Percentiles rank a stretch among this genome's conserved stretches.
These are phyloP conservation scores for Parietaria judaica DNA, from an alignment of 306 rosid species.

Conservation along the genomic window DNA sequence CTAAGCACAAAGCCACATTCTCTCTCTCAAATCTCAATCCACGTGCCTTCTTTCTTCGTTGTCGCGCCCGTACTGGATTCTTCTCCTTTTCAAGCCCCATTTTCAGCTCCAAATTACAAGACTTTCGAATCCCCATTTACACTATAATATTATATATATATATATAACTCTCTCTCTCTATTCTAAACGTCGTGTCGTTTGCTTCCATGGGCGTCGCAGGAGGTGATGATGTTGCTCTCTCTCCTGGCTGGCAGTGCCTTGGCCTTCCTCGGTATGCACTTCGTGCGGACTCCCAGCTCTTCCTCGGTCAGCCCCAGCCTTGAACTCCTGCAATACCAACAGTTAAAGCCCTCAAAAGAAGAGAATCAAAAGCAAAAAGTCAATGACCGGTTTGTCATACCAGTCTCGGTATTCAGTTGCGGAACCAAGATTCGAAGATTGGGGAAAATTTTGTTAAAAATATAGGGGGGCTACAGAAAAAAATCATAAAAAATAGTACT, in stretches of 20 bases:
- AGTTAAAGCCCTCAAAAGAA: not conserved
- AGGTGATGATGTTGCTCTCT: conserved; percentile 18
- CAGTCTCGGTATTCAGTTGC: too few relatives aligned
- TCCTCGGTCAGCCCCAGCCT: conserved; percentile 52
- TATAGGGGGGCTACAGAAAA: too few relatives aligned
- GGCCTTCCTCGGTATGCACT: conserved; percentile 84
- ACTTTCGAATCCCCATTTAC: conserved; percentile 6
- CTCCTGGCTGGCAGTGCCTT: conserved; percentile 42
- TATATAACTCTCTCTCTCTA: not conserved
- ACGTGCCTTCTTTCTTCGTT: conserved; percentile 16
- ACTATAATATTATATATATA: not conserved
- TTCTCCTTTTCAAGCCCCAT: conserved; percentile 18
- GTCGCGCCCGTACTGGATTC: conserved; percentile 28
- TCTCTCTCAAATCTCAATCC: conserved; percentile 13
- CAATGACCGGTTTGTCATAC: too few relatives aligned
- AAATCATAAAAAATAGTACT: too few relatives aligned
- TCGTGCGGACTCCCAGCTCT: conserved; percentile 41
- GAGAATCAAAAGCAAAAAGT: not conserved
- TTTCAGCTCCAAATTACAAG: not conserved
- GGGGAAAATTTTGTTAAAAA: too few relatives aligned
- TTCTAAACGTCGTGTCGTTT: conserved; percentile 36
- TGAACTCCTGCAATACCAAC: conserved; percentile 43
- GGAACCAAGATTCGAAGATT: too few relatives aligned
- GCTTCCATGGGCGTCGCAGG: conserved; percentile 34
- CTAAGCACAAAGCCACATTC: conserved; percentile 15